Base-by-base conservation (phyloP, 2,329 filamentous ascomycete species). In the Xylariaceae sp. region DNA sequence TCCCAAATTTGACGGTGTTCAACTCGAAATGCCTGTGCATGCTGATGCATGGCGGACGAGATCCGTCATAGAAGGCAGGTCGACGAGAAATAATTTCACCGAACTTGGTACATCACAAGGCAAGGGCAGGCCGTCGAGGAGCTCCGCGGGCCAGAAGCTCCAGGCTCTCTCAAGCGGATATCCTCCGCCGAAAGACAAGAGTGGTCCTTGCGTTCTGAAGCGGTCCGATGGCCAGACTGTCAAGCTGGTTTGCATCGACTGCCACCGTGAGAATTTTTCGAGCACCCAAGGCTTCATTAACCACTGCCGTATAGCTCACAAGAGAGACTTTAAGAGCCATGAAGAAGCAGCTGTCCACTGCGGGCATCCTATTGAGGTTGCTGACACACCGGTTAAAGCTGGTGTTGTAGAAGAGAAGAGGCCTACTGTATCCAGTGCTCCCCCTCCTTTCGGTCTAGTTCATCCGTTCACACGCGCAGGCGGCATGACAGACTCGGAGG, bases 221-320 rank as follows among this genome's bases (percentile, higher is more conserved):
- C 89, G 92, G 67, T 88, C 89, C 51, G 93, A 98, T 75, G 91
- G 91, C 53, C 83, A 91, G 70, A 87, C 88, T 63, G 94, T 98
- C 63, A 96, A 96, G 75, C 83, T 98, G 45, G 89, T 96, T 62
- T 99, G 95, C 78, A 76, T 90, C 57, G 90, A 95, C 73, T 98
- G 95, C 75, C 83, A 92, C 46, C 85, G 94, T 62, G 91, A 92
- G 72, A 91, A 97, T 73, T 98, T 98, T 71, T 93, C 90, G 53
- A 98, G 93, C 77, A 96, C 93, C 0, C 95, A 98, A 74, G 95
- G 95, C n/a, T 98, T 98, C 76, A 95, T 99, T 78, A 99, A 99
- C 71, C 95, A 99, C 72, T 98, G 94, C 73, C 92, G 95, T 55
- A 98, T 99, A 67, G 92, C 93, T 23, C 95, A 99, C 76, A 90